Conservation (phyloP, 2,329 filamentous ascomycete species). For the Neofusicoccum parvum region DNA sequence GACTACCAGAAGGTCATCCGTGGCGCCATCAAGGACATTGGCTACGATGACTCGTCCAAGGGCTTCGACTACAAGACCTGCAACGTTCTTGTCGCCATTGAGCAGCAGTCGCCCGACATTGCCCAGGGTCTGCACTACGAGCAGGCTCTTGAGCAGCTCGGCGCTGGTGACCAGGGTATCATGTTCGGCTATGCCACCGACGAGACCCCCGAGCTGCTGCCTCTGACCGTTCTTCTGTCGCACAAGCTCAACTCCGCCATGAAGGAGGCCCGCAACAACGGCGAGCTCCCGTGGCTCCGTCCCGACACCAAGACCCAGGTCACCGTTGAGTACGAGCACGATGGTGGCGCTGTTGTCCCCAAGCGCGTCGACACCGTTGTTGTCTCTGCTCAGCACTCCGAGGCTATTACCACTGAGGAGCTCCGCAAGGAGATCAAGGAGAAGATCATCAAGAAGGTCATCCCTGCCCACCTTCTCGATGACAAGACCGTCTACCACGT, state of each 20-base stretch:
- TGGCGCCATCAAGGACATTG: slow-evolving; percentile 94
- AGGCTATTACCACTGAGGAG: slow-evolving; percentile 85
- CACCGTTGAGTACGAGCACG: slow-evolving; percentile 97
- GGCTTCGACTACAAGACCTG: slow-evolving; percentile 99
- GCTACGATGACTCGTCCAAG: slow-evolving; percentile 95
- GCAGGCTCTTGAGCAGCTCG: slow-evolving; percentile 93
- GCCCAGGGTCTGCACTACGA: slow-evolving; percentile 99
- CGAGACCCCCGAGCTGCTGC: slow-evolving; percentile 96
- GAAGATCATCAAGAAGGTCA: slow-evolving; percentile 95
- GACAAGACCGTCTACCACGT: slow-evolving; percentile 95
- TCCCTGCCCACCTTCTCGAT: slow-evolving; percentile 88
- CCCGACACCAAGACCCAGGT: slow-evolving; percentile 99
- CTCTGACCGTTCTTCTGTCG: slow-evolving; percentile 88
- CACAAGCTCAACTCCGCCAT: slow-evolving; percentile 98
- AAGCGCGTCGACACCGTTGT: slow-evolving; percentile 95
- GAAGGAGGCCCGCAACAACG: slow-evolving; percentile 84
- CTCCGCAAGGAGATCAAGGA: slow-evolving; percentile 93
- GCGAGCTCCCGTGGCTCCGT: slow-evolving; percentile 87
- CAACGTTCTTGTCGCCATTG: slow-evolving; percentile 97
- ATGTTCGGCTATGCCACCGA: slow-evolving; percentile 99
- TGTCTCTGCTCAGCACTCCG: slow-evolving; percentile 91
- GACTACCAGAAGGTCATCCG: slow-evolving; percentile 99
- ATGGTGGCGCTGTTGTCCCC: slow-evolving; percentile 89
- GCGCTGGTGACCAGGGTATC: slow-evolving; percentile 99
- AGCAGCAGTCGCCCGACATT: slow-evolving; percentile 98